These are phyloP conservation scores for Bidens hawaiensis DNA, from an alignment of 140 eudicot genomes.

Conservation along the genomic window DNA sequence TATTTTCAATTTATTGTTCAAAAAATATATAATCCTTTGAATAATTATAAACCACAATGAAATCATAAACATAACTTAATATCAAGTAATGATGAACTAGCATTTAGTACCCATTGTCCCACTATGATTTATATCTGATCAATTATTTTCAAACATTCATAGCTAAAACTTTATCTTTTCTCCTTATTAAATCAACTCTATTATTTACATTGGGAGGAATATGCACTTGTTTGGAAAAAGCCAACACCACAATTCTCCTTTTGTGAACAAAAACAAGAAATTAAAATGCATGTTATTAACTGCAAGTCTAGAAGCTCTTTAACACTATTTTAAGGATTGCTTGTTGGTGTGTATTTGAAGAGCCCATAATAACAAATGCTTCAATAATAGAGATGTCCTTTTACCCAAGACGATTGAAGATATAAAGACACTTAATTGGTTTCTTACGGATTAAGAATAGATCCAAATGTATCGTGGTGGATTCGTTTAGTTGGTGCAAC, in stretches of 20 bases:
- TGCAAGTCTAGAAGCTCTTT: not conserved
- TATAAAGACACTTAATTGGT: too few species aligned
- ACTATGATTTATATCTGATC: conserved; percentile 6
- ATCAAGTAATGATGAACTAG: conserved; percentile 13
- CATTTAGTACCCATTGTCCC: conserved; percentile 12
- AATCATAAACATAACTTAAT: conserved; percentile 5
- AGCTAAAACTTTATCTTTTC: not conserved
- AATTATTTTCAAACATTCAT: not conserved
- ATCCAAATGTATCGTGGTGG: too few species aligned
- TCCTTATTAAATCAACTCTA: too few species aligned
- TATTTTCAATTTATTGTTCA: not conserved
- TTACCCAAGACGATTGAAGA: too few species aligned
- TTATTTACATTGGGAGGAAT: not conserved
- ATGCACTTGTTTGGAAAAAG: not conserved
- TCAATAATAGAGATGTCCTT: too few species aligned
- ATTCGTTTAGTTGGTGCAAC: too few species aligned
- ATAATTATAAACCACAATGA: not conserved
- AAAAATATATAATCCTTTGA: conserved; percentile 1
- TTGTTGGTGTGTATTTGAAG: too few species aligned
- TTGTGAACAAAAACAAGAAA: too few species aligned
- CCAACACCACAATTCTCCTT: too few species aligned
- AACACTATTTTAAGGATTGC: too few species aligned
- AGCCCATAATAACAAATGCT: too few species aligned
- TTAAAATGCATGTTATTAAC: not conserved
- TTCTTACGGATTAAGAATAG: too few species aligned